Base-by-base conservation (phyloP, 768 basidiomycete genomes). In the Amanita rubescens region DNA sequence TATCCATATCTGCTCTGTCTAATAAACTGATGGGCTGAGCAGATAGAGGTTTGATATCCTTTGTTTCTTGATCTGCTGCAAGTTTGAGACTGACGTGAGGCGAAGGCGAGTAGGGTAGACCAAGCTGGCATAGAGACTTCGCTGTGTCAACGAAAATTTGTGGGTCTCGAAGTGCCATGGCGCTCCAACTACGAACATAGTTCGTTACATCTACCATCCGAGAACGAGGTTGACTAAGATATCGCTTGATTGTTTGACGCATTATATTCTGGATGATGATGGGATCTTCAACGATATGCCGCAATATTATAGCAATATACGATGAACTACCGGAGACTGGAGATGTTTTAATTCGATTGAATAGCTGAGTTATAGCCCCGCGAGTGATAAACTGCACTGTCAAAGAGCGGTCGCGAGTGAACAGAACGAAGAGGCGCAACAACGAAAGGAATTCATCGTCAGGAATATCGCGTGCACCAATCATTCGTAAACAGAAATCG, bases 251-350 rank as follows among this genome's bases (percentile, higher is more conserved):
- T 55, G 91, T 87, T 57, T 88, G 84, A 20, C 80, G 80, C 82
- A 99, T 94, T 59, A 90, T 75, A 9, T 71, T 73, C 53, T 81
- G 77, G 39, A 98, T 65, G 7, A 76, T 78, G 2, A 70, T 63
- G 2, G 75, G 61, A 58, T 94, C 90, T 68, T 99, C 96, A 46
- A 94, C 81, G 49, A 91, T 70, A 63, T 99, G 96, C 6, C 96
- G 86, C n/a, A 97, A 73, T 56, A 97, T 87, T 61, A 87, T 88
- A 38, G 85, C 83, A 51, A 93, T 79, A 65, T 93, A 91, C 0
- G 88, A 83, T 43, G 91, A 90, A 58, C 84, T 86, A 17, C 87
- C 84, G 25, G 74, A 67, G 8, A 84, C 80, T 14, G 84, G 76
- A 0, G 82, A 72, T 15, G 73, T 69, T 58, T 80, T 80, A 59